Evolutionary conservation across 2,329 filamentous ascomycete species (phyloP), one percentile per base, ranked within the genome.

Genomic region (Xylaria sp.): DNA sequence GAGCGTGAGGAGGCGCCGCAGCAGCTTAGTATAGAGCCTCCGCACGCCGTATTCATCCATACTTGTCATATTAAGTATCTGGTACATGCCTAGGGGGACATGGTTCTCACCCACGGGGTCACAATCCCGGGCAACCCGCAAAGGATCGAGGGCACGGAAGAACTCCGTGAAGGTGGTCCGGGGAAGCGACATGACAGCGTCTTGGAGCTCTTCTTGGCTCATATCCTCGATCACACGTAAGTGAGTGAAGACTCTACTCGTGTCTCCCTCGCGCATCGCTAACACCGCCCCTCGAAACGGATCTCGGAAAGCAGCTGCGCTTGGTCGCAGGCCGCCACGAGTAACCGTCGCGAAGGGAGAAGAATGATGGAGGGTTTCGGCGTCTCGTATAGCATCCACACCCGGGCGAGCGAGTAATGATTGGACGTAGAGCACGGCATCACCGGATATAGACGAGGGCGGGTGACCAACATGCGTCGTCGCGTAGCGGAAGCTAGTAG

Each of bases 101-200:
- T 75, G 71, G 20, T 84, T 69, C 18, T 82, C 81, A 44, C 84
- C 76, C 12, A 81, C 80, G 3, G 83, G 77, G 76, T 91, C 89
- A 23, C 88, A 76, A 13, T 85, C 78, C 23, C 80, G 76, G 62
- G 86, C 82, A 20, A 89, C 79, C 25, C 79, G 75, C 4, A 86
- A 74, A 0, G 91, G 90, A 66, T 92, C 89, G 9, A 94, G 79
- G 5, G 85, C 83, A 41, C 85, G 84, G 37, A 94, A 78, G 10
- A 92, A 85, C 71, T 91, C 89, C 1, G 89, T 88, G 75, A 94
- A 90, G 0, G 85, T 85, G 1, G 85, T 81, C 1, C 83, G 78
- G 0, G 90, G 84, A 25, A 94, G 76, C 0, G 70, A 60, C 15
- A 72, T 72, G 6, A 84, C 72, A 54, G 81, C 76, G 7, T 77